These are phyloP conservation scores for Fusarium sp. DNA, from an alignment of 2,329 filamentous ascomycete genomes.

Conservation along the genomic window DNA sequence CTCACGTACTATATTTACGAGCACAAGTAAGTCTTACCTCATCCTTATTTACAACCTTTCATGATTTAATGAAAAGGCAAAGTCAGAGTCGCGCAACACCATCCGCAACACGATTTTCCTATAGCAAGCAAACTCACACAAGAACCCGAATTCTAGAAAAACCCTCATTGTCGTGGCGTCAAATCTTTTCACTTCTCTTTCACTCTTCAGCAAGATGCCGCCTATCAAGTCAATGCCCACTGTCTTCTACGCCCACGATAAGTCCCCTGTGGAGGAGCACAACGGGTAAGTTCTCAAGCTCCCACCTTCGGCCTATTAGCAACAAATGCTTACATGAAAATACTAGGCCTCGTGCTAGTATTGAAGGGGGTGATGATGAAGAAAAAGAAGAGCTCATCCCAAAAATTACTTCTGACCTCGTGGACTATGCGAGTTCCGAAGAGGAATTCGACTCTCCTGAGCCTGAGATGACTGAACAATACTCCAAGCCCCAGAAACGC, in stretches of 20 bases:
- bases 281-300: conserved; percentile 7
- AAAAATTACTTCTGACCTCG: conserved; percentile 13
- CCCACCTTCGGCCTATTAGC: accelerated
- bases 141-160: too few species aligned
- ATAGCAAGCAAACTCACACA: neutral
- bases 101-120: neutral
- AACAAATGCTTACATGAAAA: neutral
- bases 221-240: neutral
- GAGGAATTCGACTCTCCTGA: neutral
- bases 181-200: neutral
- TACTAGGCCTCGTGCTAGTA: conserved; percentile 9
- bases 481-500: neutral
- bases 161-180: neutral
- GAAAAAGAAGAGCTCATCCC: conserved; percentile 11
- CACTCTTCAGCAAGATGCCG: conserved; percentile 22
- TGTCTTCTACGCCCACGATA: conserved; percentile 38
- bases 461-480: neutral
- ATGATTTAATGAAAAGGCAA: neutral
- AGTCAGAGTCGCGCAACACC: neutral
- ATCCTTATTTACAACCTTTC: neutral
- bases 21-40: neutral
- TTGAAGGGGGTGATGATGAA: conserved; percentile 15
- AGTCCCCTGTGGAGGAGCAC: conserved; percentile 13
- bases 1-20: neutral
- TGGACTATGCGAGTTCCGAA: conserved; percentile 5